phyloP scores from a whole-genome alignment of 2,329 filamentous ascomycete species.

The Microdochium paspali region DNA sequence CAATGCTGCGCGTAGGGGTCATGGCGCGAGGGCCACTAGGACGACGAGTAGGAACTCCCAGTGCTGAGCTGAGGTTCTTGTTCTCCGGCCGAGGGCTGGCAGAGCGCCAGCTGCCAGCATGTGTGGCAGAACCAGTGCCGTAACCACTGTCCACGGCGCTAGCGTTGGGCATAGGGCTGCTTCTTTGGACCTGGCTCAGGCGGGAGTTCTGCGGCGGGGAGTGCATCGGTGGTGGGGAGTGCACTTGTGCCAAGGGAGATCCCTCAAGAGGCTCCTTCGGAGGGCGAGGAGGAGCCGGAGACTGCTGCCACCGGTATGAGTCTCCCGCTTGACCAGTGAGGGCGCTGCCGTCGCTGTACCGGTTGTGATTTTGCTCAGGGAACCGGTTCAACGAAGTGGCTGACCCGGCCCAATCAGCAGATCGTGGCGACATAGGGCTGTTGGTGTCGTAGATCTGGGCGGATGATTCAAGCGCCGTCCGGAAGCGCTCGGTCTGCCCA shows the following conservation, averaged over 20 bases:
- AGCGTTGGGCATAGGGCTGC: slow-evolving; percentile 46
- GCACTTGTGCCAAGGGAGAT: slow-evolving; percentile 16
- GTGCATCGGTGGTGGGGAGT: slow-evolving; percentile 33
- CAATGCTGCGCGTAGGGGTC: slow-evolving; percentile 40
- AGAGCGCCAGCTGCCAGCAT: slow-evolving; percentile 34
- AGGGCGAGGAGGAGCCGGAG: slow-evolving; percentile 44
- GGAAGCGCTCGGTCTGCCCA: slow-evolving; percentile 65
- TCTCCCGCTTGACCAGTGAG: slow-evolving; percentile 24
- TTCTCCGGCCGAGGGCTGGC: slow-evolving; percentile 47
- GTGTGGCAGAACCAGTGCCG: slow-evolving; percentile 34
- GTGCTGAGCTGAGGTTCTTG: slow-evolving; percentile 43
- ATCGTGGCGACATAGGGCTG: slow-evolving; percentile 48
- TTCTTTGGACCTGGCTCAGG: slow-evolving; percentile 41
- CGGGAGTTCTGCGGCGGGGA: slow-evolving; percentile 37
- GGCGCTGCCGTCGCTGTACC: slow-evolving; percentile 38
- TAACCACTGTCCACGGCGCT: slow-evolving; percentile 44
- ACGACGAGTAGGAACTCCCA: slow-evolving; percentile 40
- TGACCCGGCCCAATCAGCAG: slow-evolving; percentile 54
- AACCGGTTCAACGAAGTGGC: slow-evolving; percentile 48
- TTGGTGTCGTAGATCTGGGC: slow-evolving; percentile 63
- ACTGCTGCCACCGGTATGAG: slow-evolving; percentile 31
- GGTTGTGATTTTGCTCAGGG: slow-evolving; percentile 31
- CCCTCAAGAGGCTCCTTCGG: slow-evolving; percentile 52
- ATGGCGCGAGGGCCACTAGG: slow-evolving; percentile 52
- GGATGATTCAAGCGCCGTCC: slow-evolving; percentile 63